A percentile compares a stretch with the other conserved stretches of the same genome.
Conservation (phyloP, 225 moss, liverwort and hornwort genomes). For the Neckera pumila region DNA sequence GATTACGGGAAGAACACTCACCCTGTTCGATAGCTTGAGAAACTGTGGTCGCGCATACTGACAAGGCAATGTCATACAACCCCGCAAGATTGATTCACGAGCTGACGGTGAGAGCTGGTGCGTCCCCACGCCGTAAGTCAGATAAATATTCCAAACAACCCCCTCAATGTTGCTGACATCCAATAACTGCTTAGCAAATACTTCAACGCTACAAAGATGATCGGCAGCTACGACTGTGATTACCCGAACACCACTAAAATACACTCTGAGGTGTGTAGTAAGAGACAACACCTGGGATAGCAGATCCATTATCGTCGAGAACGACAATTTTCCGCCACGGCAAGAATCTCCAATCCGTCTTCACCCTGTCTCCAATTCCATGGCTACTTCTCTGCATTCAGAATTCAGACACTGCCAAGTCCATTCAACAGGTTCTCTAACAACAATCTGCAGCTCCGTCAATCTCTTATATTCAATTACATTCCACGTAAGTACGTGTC, state of each 20-base stretch:
- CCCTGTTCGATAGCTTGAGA: slow-evolving; percentile 4
- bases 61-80: neutral
- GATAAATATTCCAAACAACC: neutral
- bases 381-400: neutral
- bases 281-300: slow-evolving; percentile 6
- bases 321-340: neutral
- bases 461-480: neutral
- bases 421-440: neutral
- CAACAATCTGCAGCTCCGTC: neutral
- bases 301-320: slow-evolving; percentile 9
- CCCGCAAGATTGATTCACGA: neutral
- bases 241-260: neutral
- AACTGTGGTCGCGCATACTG: neutral
- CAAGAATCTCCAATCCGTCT: neutral
- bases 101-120: neutral
- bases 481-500: neutral
- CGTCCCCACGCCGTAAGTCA: neutral
- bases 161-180: neutral
- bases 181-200: neutral
- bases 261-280: neutral
- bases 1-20: neutral
- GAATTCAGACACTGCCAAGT: neutral
- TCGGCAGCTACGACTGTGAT: neutral
- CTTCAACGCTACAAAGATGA: neutral
- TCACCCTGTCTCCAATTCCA: slow-evolving; percentile 21